Evolutionary conservation across 805 yeast species (phyloP).

Genomic region (Metahyphopichia silvanorum): DNA sequence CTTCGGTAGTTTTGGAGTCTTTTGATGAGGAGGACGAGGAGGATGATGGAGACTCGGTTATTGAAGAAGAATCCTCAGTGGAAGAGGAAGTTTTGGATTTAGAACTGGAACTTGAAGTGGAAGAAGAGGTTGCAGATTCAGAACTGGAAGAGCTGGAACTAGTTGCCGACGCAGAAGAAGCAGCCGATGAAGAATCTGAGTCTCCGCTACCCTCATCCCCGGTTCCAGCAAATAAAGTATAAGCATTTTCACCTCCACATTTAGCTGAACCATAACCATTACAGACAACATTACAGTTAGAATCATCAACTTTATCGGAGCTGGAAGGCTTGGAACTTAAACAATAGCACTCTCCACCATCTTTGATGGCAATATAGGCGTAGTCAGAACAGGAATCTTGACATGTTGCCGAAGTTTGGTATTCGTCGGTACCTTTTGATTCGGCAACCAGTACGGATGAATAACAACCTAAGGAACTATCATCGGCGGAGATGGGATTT

Average conservation of each 20-base stretch:
- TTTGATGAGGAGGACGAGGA: conserved; percentile 3
- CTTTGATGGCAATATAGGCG: conserved; percentile 34
- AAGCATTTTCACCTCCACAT: conserved; percentile 39
- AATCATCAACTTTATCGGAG: conserved; percentile 7
- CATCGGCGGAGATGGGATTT: conserved; percentile 1
- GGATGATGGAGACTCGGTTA: conserved; percentile 5
- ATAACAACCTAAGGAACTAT: conserved; percentile 23
- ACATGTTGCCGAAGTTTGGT: conserved; percentile 30
- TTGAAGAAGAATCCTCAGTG: conserved; percentile 7
- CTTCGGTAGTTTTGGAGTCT: conserved; percentile 1
- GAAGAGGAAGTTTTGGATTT: conserved; percentile 6
- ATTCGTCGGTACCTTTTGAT: conserved; percentile 19
- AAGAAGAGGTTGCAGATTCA: conserved; percentile 5
- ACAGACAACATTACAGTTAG: conserved; percentile 28
- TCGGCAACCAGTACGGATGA: conserved; percentile 23
- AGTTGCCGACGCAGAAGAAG: conserved; percentile 7
- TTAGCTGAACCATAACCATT: conserved; percentile 28
- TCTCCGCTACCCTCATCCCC: conserved; percentile 12
- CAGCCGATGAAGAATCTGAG: conserved; percentile 7
- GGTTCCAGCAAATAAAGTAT: conserved; percentile 24
- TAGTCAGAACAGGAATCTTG: conserved; percentile 24
- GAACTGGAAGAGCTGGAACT: conserved; percentile 7
- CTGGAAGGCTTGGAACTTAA: conserved; percentile 28
- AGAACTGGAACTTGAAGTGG: conserved; percentile 9
- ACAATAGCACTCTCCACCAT: conserved; percentile 39